phyloP scores from a whole-genome alignment of 1,284 basidiomycete genomes.

The Thecaphora frezii region DNA sequence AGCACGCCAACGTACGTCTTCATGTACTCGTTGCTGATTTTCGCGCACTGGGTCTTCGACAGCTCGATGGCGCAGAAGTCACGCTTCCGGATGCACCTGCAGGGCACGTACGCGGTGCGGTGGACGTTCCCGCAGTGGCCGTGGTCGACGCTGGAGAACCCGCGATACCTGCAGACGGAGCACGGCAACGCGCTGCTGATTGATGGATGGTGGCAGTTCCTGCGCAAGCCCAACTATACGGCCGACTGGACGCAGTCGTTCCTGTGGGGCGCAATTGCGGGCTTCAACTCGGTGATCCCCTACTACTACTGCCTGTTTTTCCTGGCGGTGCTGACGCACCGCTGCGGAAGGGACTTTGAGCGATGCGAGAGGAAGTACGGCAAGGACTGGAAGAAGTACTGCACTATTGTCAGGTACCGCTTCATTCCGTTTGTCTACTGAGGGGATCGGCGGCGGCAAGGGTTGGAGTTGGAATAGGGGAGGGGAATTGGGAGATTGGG shows the following conservation, averaged over 20 bases:
- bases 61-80: conserved; percentile 96
- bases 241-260: conserved; percentile 73
- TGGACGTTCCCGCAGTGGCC: conserved; percentile 90
- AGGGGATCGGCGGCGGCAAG: conserved; percentile 6
- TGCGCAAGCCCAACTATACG: conserved; percentile 62
- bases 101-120: conserved; percentile 74
- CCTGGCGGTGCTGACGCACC: conserved; percentile 52
- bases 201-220: conserved; percentile 83
- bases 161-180: conserved; percentile 86
- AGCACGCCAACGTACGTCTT: conserved; percentile 73
- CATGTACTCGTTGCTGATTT: conserved; percentile 47
- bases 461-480: not conserved
- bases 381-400: conserved; percentile 53
- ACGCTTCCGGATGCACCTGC: conserved; percentile 94
- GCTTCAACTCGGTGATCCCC: conserved; percentile 80
- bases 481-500: not conserved
- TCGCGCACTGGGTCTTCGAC: conserved; percentile 68
- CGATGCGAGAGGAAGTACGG: conserved; percentile 80
- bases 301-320: conserved; percentile 70
- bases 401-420: conserved; percentile 74
- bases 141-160: conserved; percentile 80
- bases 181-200: conserved; percentile 88
- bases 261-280: conserved; percentile 86
- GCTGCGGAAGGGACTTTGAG: conserved; percentile 49
- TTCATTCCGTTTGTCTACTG: conserved; percentile 74